These are phyloP conservation scores for Coleophoma cylindrospora DNA, from an alignment of 2,329 filamentous ascomycete genomes.

Conservation along the genomic window DNA sequence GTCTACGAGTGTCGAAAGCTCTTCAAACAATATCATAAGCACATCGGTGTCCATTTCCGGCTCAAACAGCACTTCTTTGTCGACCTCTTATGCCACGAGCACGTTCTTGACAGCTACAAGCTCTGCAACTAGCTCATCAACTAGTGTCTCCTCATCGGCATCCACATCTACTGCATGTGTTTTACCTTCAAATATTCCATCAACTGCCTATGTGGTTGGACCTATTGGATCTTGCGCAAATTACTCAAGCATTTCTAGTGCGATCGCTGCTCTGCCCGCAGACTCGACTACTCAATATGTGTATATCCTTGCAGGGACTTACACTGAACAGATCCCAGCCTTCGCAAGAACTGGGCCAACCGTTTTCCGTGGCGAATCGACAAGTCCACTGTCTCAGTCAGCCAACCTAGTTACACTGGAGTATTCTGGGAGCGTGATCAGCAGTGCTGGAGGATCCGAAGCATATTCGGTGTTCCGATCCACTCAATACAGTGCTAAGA, in stretches of 20 bases:
- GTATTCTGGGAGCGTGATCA: constrained; percentile 52
- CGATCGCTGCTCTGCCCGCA: constrained; percentile 23
- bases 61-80: background rate
- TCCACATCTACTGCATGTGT: background rate
- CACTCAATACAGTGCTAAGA: constrained; percentile 54
- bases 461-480: constrained; percentile 50
- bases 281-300: constrained; percentile 34
- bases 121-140: background rate
- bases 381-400: constrained; percentile 1
- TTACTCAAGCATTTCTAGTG: constrained; percentile 34
- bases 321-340: constrained; percentile 52
- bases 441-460: constrained; percentile 55
- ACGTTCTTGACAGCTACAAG: background rate
- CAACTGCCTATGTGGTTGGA: constrained; percentile 26
- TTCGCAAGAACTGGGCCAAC: constrained; percentile 53
- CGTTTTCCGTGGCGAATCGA: constrained; percentile 43
- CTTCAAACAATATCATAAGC: too few relatives aligned
- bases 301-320: constrained; percentile 51
- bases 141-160: background rate
- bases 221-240: constrained; percentile 27
- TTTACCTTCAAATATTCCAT: constrained; percentile 2
- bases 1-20: background rate
- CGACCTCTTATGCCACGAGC: background rate
- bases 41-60: too few relatives aligned
- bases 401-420: constrained; percentile 47